Percentiles rank a stretch among this genome's conserved stretches.
Conservation (phyloP, 23 red algal species). For the Agarophyton chilense region DNA sequence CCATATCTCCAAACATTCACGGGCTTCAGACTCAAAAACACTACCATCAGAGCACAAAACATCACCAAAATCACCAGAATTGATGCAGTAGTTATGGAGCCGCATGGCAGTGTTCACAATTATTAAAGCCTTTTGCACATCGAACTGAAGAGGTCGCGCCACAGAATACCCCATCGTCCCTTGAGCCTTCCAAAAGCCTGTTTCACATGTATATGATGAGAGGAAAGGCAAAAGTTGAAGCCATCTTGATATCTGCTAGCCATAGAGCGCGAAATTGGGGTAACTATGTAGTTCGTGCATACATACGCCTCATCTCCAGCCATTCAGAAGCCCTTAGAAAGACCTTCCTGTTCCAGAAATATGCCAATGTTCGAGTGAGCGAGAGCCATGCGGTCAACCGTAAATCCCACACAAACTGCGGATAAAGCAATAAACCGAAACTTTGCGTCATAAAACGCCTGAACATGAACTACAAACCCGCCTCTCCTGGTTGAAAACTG, state of each 20-base stretch:
- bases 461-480: no score
- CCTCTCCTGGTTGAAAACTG: no score
- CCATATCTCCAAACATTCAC: no score
- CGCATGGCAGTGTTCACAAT: no score
- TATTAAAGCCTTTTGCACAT: no score
- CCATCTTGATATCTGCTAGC: no score
- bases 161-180: neutral
- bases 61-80: no score
- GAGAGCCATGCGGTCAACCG: no score
- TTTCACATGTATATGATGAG: neutral
- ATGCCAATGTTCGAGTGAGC: neutral
- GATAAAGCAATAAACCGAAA: neutral
- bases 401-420: no score
- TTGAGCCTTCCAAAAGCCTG: constrained; percentile 10
- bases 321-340: neutral
- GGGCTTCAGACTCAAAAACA: no score
- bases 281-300: neutral
- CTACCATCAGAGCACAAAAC: no score
- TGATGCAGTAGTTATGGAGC: no score
- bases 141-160: neutral
- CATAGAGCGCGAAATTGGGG: constrained; percentile 1
- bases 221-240: neutral
- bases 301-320: constrained; percentile 3
- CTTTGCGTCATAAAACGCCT: neutral
- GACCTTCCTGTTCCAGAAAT: neutral